Evolutionary conservation across 805 yeast genomes (phyloP).

Genomic region (Starmerella vitae): DNA sequence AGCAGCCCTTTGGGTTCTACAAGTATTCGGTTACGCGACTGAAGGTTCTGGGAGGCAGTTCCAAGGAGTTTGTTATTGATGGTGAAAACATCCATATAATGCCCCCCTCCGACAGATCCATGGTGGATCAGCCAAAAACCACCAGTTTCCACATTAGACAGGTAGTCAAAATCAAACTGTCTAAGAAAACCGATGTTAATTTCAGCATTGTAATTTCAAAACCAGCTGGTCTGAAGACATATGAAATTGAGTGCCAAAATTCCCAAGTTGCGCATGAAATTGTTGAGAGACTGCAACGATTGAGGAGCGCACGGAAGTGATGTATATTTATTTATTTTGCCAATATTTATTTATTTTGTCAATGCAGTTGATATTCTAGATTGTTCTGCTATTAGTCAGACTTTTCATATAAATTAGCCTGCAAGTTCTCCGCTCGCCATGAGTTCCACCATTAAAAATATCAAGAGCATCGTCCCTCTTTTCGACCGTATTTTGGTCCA

Average conservation of each 20-base stretch:
- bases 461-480: constrained; percentile 79
- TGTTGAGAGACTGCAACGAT: constrained; percentile 41
- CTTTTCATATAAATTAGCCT: too few relatives aligned
- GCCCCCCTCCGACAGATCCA: constrained; percentile 66
- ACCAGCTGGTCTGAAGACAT: constrained; percentile 58
- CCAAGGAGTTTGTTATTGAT: constrained; percentile 73
- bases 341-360: too few relatives aligned
- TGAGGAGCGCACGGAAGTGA: constrained; percentile 5
- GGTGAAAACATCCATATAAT: constrained; percentile 87
- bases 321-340: too few relatives aligned
- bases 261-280: constrained; percentile 56
- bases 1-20: constrained; percentile 41
- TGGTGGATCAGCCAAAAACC: constrained; percentile 66
- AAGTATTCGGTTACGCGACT: constrained; percentile 80
- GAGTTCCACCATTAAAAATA: constrained; percentile 46
- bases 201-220: constrained; percentile 71
- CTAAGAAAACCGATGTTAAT: constrained; percentile 58
- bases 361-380: constrained; percentile 5
- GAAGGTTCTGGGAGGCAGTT: constrained; percentile 68
- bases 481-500: constrained; percentile 94
- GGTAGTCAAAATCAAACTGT: constrained; percentile 60
- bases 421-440: too few relatives aligned
- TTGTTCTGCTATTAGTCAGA: constrained; percentile 2
- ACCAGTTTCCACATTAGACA: constrained; percentile 77
- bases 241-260: constrained; percentile 68